Evolutionary conservation across 169 alveolate species (phyloP).

Genomic region (Plasmodium vivax): DNA sequence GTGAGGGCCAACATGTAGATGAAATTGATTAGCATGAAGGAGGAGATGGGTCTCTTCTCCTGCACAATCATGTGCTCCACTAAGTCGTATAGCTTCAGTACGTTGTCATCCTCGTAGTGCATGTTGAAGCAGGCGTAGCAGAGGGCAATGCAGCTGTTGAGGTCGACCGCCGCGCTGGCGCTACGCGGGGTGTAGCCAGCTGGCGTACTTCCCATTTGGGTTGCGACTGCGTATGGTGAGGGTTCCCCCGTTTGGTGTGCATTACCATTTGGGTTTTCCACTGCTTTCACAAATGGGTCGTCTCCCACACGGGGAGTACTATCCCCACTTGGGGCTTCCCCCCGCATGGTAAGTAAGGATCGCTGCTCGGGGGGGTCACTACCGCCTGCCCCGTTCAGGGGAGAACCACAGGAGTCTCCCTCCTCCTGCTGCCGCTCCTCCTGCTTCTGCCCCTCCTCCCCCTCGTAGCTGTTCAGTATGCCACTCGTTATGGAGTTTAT

Average conservation of each 20-base stretch:
- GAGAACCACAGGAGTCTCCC: neutral
- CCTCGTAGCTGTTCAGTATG: slow-evolving; percentile 13
- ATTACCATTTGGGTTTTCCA: neutral
- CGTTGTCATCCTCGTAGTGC: slow-evolving; percentile 65
- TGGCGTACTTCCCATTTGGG: neutral
- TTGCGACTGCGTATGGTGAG: too few relatives aligned
- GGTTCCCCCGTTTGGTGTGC: too few relatives aligned
- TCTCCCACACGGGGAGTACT: neutral
- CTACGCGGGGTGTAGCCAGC: neutral
- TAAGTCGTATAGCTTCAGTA: slow-evolving; percentile 45
- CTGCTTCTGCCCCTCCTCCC: neutral
- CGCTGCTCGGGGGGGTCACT: neutral
- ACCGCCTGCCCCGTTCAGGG: neutral
- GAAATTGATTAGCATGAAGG: slow-evolving; percentile 55
- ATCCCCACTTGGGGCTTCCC: neutral
- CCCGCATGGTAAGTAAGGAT: neutral
- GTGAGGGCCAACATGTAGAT: slow-evolving; percentile 39
- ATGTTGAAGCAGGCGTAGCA: slow-evolving; percentile 66
- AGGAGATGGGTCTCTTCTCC: slow-evolving; percentile 38
- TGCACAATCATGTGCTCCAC: slow-evolving; percentile 63
- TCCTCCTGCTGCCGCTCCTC: neutral
- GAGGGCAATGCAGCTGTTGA: slow-evolving; percentile 64
- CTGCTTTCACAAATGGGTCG: neutral
- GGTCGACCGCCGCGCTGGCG: slow-evolving; percentile 1
- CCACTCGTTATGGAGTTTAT: slow-evolving; percentile 49